These are phyloP conservation scores for Globisporangium lucens DNA, from an alignment of 352 stramenopile genomes.

Conservation along the genomic window DNA sequence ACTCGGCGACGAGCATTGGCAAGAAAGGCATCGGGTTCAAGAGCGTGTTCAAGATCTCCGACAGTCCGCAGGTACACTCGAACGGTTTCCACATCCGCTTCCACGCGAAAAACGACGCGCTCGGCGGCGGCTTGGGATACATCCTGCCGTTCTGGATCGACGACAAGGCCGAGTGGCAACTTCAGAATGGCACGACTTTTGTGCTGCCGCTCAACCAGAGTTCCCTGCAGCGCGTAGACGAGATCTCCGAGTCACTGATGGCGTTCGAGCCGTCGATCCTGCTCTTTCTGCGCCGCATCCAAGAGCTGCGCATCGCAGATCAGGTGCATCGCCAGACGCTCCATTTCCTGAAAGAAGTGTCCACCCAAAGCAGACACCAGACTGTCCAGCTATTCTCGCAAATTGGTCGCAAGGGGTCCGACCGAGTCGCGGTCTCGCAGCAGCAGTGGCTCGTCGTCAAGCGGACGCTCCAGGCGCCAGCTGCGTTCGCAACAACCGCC, in stretches of 20 bases:
- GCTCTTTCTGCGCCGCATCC: slow-evolving; percentile 75
- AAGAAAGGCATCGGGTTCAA: slow-evolving; percentile 92
- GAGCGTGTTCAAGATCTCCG: slow-evolving; percentile 89
- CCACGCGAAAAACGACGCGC: slow-evolving; percentile 44
- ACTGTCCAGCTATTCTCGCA: slow-evolving; percentile 41
- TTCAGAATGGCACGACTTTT: slow-evolving; percentile 56
- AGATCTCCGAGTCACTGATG: slow-evolving; percentile 66
- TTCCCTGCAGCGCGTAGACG: slow-evolving; percentile 35
- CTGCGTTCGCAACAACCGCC: slow-evolving; percentile 14
- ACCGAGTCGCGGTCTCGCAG: slow-evolving; percentile 19
- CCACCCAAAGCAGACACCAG: slow-evolving; percentile 14
- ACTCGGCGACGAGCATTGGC: slow-evolving; percentile 63
- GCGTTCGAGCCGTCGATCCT: slow-evolving; percentile 73
- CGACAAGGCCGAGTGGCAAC: slow-evolving; percentile 37
- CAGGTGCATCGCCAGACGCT: slow-evolving; percentile 25
- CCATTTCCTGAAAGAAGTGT: slow-evolving; percentile 44
- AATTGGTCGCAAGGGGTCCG: slow-evolving; percentile 15
- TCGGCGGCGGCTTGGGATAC: slow-evolving; percentile 61
- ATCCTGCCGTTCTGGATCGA: slow-evolving; percentile 82
- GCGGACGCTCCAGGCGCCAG: slow-evolving; percentile 26
- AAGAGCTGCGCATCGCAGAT: slow-evolving; percentile 57
- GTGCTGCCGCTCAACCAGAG: slow-evolving; percentile 67
- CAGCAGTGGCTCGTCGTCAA: slow-evolving; percentile 70
- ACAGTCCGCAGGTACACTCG: slow-evolving; percentile 81
- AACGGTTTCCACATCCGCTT: slow-evolving; percentile 88